phyloP scores from a whole-genome alignment of 768 basidiomycete species.

The Plicaturopsis crispa region DNA sequence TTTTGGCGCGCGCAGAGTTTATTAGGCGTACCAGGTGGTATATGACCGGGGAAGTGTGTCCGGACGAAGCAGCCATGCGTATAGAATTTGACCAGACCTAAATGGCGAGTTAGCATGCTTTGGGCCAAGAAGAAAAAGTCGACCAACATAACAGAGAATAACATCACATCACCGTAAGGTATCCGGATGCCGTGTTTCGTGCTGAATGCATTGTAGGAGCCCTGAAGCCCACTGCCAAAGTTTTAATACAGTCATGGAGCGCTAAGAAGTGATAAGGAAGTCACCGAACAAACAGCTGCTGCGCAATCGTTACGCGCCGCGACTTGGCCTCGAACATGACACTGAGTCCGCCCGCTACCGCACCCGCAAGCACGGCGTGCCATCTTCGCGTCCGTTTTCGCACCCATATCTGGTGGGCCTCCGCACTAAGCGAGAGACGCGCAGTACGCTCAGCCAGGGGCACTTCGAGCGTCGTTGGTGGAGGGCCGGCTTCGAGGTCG shows the following conservation, averaged over 20 bases:
- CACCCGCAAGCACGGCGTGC: conserved; percentile 77
- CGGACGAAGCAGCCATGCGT: conserved; percentile 67
- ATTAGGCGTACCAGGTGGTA: conserved; percentile 48
- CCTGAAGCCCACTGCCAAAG: conserved; percentile 71
- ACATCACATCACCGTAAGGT: conserved; percentile 76
- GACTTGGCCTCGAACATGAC: conserved; percentile 72
- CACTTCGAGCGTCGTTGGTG: conserved; percentile 8
- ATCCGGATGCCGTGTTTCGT: conserved; percentile 58
- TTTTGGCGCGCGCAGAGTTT: neutral
- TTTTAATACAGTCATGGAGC: neutral
- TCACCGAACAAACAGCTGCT: conserved; percentile 85
- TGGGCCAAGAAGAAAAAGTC: neutral
- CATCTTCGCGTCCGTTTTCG: conserved; percentile 64
- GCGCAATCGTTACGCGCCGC: conserved; percentile 62
- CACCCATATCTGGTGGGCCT: conserved; percentile 55
- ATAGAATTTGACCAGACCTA: conserved; percentile 84
- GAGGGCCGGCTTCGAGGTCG: conserved; percentile 14
- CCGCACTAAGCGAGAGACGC: conserved; percentile 54
- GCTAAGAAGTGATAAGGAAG: neutral
- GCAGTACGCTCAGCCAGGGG: conserved; percentile 27
- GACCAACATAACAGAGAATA: conserved; percentile 69
- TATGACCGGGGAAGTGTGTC: conserved; percentile 83
- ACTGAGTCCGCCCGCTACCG: conserved; percentile 62
- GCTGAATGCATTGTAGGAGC: conserved; percentile 77
- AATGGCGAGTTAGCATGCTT: neutral